These are phyloP conservation scores for Carpinus viminea DNA, from an alignment of 306 rosid genomes.

Conservation along the genomic window DNA sequence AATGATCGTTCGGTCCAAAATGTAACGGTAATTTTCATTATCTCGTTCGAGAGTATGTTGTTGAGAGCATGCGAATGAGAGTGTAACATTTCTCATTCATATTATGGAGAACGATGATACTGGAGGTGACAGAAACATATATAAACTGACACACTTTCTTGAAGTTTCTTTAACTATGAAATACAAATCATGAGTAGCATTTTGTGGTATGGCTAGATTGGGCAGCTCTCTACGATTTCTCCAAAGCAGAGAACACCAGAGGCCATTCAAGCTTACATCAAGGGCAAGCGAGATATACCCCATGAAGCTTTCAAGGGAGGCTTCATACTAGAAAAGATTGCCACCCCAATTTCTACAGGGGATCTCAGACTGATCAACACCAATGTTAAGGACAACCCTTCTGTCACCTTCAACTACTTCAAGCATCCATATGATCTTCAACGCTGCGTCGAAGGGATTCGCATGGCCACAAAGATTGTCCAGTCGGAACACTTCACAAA, in stretches of 20 bases:
- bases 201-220: conserved; percentile 57
- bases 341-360: conserved; percentile 69
- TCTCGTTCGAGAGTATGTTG: too few species aligned
- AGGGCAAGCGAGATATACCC: conserved; percentile 60
- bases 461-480: conserved; percentile 54
- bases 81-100: too few species aligned
- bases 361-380: conserved; percentile 60
- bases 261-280: conserved; percentile 54
- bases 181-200: neutral
- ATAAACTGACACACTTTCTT: neutral
- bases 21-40: too few species aligned
- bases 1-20: too few species aligned
- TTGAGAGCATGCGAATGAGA: too few species aligned
- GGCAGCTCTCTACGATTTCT: conserved; percentile 88
- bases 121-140: too few species aligned
- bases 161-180: neutral
- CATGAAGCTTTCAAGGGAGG: conserved; percentile 84
- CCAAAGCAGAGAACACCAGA: conserved; percentile 83
- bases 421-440: conserved; percentile 70
- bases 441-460: conserved; percentile 79
- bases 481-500: conserved; percentile 65
- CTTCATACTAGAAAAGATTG: conserved; percentile 80
- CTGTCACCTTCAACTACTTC: conserved; percentile 90
- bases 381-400: conserved; percentile 76
- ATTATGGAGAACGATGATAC: too few species aligned